These are phyloP conservation scores for Corymbia calophylla DNA, from an alignment of 441 rosid species.

Conservation along the genomic window DNA sequence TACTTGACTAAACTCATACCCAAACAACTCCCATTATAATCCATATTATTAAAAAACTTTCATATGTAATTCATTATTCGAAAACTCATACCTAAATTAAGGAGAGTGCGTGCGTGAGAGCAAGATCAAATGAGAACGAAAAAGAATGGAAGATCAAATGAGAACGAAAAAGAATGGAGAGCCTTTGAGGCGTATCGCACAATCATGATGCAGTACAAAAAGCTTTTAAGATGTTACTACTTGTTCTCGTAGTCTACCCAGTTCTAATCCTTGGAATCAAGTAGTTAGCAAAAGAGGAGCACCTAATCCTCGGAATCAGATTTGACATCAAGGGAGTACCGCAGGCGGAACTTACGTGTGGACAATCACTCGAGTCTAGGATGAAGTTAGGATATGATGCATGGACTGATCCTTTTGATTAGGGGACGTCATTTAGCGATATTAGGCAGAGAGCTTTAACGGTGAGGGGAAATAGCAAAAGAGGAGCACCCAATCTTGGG, in stretches of 20 bases:
- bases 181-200: no score
- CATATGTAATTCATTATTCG: no score
- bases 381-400: no score
- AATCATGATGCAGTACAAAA: neutral
- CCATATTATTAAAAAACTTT: no score
- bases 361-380: no score
- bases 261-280: neutral
- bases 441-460: neutral
- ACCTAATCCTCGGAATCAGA: no score
- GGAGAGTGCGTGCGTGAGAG: fast-evolving
- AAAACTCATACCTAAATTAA: neutral
- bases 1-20: fast-evolving
- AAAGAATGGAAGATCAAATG: no score
- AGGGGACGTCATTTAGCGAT: neutral
- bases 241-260: neutral
- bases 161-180: no score
- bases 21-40: fast-evolving
- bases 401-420: neutral
- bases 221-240: neutral
- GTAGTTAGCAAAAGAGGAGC: no score
- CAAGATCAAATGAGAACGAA: no score
- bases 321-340: neutral
- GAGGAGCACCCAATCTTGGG: neutral
- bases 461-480: neutral
- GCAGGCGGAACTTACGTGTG: no score